Base-by-base conservation (phyloP, 1,139 yeast species). In the Taphrina betulina region DNA sequence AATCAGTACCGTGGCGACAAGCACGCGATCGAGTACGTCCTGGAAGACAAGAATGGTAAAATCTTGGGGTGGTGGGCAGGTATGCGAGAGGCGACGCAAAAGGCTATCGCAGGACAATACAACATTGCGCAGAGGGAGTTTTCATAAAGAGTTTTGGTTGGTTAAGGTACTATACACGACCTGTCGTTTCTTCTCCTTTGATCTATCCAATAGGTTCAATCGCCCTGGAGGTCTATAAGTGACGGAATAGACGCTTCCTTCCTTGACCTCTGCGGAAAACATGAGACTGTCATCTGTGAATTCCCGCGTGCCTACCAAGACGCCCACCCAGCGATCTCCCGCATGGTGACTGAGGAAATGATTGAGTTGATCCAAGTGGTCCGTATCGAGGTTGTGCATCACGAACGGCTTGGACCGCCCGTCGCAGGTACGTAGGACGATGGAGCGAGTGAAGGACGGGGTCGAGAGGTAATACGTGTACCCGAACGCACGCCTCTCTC, bases 61-160 rank as follows among this genome's bases (percentile, higher is more conserved):
- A 22, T 29, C 23, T 41, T 50, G 16, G 54, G 54, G 33, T 50
- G 54, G 54, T 34, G 34, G 54, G 40, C 38, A 34, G 46, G 54
- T 4, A 36, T 34, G 7, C 31, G 54, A 3, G 54, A 50, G 2
- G 54, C 40, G 34, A 42, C 46, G 19, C 12, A 23, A 24, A 40
- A 22, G n/a, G 54, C 54, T 14, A 50, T 50, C 40, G 35, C 38
- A 23, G 44, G 44, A 14, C 54, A 50, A 20, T 50, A 50, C 17
- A 34, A 34, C n/a, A n/a, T n/a, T n/a, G n/a, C n/a, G n/a, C n/a
- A n/a, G n/a, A n/a, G n/a, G n/a, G n/a, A n/a, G n/a, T n/a, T n/a
- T n/a, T n/a, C n/a, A n/a, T n/a, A n/a, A n/a, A n/a, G n/a, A n/a
- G n/a, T n/a, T n/a, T n/a, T n/a, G n/a, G n/a, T n/a, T n/a, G n/a